Base-by-base conservation (phyloP, 768 basidiomycete species). In the Mrakia frigida region DNA sequence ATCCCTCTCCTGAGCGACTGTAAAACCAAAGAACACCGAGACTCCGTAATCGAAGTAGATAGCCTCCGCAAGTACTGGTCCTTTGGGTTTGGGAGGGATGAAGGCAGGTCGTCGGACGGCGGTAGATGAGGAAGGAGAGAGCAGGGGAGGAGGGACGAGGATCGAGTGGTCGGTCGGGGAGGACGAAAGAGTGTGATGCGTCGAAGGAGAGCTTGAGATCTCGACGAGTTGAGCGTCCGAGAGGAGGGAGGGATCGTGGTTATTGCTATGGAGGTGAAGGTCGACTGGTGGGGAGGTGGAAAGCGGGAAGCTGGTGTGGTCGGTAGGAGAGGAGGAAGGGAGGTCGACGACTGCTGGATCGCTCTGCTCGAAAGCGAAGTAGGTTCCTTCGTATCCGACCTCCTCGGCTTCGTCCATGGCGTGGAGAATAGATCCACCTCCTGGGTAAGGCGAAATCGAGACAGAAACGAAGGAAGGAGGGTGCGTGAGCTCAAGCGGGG, bases 401-500 rank as follows among this genome's bases (percentile, higher is more conserved):
- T 95, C 94, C 81, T 98, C 94, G 9, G 91, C 93, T 81, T 94
- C 90, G 2, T 92, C 91, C 77, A 95, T 87, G 41, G 87, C 88
- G 35, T 88, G 86, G 10, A 91, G 84, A 52, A 89, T 86, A 0
- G 91, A 88, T 61, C 88, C 88, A 33, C 87, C 86, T 11, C 86
- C 85, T 72, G 50, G 46, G 21, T 1, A 50, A 18, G 46, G 39
- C 10, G 23, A 28, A 37, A 16, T 5, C 6, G 25, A 59, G 13
- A 23, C 10, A 35, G 13, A 5, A 85, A 84, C 6, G 85, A 82
- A 18, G 43, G 31, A 74, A 7, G 28, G 28, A 18, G 9, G 52
- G 2, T 4, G 33, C n/a, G 13, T 60, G 35, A 46, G 35, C 35
- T 59, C 16, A 18, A 33, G 13, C 16, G 33, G n/a, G 52, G n/a